Conservation (phyloP, 2,329 filamentous ascomycete genomes). For the Sclerotinia minor region DNA sequence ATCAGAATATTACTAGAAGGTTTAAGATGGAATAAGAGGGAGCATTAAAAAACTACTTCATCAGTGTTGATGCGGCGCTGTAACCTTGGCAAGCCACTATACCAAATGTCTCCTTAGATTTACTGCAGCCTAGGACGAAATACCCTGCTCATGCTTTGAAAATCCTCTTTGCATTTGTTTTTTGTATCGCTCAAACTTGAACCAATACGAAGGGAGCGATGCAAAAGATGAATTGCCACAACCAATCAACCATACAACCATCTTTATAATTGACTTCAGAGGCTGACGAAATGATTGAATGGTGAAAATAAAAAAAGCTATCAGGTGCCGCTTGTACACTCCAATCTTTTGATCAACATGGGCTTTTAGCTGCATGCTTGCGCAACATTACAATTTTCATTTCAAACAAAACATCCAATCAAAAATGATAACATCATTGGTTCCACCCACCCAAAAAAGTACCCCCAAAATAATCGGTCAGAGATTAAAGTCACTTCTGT, state of each 20-base stretch:
- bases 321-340: conserved; percentile 26
- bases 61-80: conserved; percentile 23
- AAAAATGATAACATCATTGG: background rate
- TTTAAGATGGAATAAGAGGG: conserved; percentile 5
- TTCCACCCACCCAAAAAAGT: conserved; percentile 6
- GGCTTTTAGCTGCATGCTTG: conserved; percentile 25
- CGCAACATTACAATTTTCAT: conserved; percentile 23
- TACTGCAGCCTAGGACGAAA: conserved; percentile 21
- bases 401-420: conserved; percentile 10
- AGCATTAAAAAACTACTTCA: conserved; percentile 11
- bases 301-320: conserved; percentile 12
- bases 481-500: conserved; percentile 22
- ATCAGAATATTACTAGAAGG: conserved; percentile 25
- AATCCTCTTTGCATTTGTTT: conserved; percentile 7
- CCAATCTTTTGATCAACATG: conserved; percentile 22
- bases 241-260: conserved; percentile 1
- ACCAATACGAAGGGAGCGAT: conserved; percentile 10
- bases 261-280: background rate
- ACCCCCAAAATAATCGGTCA: conserved; percentile 19
- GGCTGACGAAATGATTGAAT: conserved; percentile 15
- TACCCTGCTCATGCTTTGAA: conserved; percentile 12
- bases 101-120: conserved; percentile 12
- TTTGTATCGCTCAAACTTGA: conserved; percentile 13
- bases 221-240: background rate
- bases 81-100: conserved; percentile 19